These are phyloP conservation scores for Monosporascus sp. DNA, from an alignment of 2,329 filamentous ascomycete genomes.

Conservation along the genomic window DNA sequence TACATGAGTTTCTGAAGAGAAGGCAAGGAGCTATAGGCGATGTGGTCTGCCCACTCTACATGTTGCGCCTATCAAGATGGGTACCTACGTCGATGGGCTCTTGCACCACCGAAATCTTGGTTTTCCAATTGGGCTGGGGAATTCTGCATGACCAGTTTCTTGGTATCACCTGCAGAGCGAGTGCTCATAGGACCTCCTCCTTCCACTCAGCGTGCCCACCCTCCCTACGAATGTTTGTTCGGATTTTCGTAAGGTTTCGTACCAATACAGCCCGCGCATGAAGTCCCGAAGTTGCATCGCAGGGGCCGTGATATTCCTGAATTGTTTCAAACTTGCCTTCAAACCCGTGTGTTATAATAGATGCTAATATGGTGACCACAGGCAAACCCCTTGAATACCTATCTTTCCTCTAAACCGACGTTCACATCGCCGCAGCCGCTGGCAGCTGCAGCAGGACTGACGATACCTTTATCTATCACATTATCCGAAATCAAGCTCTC, in stretches of 20 bases:
- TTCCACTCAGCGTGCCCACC: conserved; percentile 1
- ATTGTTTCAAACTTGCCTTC: conserved; percentile 16
- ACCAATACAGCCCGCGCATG: conserved; percentile 29
- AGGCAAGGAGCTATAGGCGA: no score
- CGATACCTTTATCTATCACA: conserved; percentile 96
- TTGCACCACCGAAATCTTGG: background rate
- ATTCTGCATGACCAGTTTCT: background rate
- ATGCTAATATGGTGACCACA: conserved; percentile 47
- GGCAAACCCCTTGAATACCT: conserved; percentile 96
- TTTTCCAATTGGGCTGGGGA: background rate
- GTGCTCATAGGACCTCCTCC: conserved; percentile 9
- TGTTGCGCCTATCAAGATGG: conserved; percentile 1
- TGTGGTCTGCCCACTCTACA: background rate
- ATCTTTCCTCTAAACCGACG: conserved; percentile 81
- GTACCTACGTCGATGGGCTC: background rate
- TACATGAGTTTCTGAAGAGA: background rate
- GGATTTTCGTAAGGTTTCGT: conserved; percentile 9
- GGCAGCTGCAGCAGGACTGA: conserved; percentile 85
- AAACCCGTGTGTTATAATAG: conserved; percentile 30
- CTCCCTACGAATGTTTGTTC: conserved; percentile 8
- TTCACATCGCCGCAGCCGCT: conserved; percentile 92
- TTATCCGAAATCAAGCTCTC: conserved; percentile 93
- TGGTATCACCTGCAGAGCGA: conserved; percentile 12
- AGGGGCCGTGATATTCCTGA: conserved; percentile 25
- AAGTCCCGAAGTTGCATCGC: conserved; percentile 29